These are phyloP conservation scores for Apiospora aurea DNA, from an alignment of 2,329 filamentous ascomycete genomes.

Conservation along the genomic window DNA sequence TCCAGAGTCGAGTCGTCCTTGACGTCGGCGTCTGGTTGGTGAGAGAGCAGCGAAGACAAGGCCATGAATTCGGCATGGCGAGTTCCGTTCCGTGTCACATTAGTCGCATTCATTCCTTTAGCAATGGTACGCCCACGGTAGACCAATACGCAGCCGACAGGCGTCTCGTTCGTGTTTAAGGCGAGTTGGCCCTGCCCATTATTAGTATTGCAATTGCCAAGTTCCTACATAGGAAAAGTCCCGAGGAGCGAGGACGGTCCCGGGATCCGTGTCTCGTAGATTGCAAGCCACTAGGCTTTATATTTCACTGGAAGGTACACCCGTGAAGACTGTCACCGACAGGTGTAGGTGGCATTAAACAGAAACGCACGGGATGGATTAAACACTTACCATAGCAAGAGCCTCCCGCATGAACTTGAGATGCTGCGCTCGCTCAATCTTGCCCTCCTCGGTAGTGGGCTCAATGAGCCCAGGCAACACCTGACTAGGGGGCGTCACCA, in stretches of 20 bases:
- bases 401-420: constrained; percentile 82
- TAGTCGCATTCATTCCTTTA: constrained; percentile 96
- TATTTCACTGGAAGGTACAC: not conserved
- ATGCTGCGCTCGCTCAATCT: constrained; percentile 52
- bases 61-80: constrained; percentile 96
- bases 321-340: constrained; percentile 5
- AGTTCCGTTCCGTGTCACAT: constrained; percentile 87
- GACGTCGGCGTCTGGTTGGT: constrained; percentile 41
- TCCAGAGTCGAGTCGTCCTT: constrained; percentile 38
- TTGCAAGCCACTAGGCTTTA: not conserved
- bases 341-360: constrained; percentile 9
- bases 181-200: constrained; percentile 78
- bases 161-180: constrained; percentile 86
- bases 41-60: constrained; percentile 64
- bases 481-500: constrained; percentile 30
- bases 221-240: not conserved
- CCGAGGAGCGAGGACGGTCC: not conserved
- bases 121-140: constrained; percentile 81
- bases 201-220: not conserved
- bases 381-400: constrained; percentile 75
- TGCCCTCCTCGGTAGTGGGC: constrained; percentile 43
- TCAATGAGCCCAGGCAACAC: constrained; percentile 42
- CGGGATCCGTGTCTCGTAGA: not conserved
- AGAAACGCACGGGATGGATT: constrained; percentile 16
- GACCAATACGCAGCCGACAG: constrained; percentile 94